These are phyloP conservation scores for Pichia sp. DNA, from an alignment of 1,139 yeast genomes.

Conservation along the genomic window DNA sequence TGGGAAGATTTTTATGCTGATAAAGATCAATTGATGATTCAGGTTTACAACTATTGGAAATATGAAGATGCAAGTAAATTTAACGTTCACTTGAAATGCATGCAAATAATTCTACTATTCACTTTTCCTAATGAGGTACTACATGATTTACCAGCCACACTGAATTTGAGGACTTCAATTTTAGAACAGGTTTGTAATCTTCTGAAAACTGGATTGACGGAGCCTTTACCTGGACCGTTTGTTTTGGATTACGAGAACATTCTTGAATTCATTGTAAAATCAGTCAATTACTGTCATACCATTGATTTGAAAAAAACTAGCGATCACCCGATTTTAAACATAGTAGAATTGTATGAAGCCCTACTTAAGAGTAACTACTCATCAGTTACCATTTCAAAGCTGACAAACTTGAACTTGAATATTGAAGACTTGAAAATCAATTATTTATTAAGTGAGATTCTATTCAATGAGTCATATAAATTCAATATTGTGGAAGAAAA, in stretches of 20 bases:
- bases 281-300: conserved; percentile 6
- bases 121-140: conserved; percentile 6
- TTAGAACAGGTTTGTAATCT: conserved; percentile 52
- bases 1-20: conserved; percentile 32
- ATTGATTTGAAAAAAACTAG: background rate
- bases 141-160: background rate
- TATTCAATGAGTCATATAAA: conserved; percentile 27
- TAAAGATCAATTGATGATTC: conserved; percentile 21
- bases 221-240: conserved; percentile 49
- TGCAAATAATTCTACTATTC: conserved; percentile 15
- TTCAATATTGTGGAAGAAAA: conserved; percentile 34
- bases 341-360: conserved; percentile 8
- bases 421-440: conserved; percentile 3
- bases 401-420: conserved; percentile 4
- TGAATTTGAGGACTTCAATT: conserved; percentile 22
- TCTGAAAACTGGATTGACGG: conserved; percentile 48
- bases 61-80: conserved; percentile 1
- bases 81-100: conserved; percentile 31
- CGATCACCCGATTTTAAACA: conserved; percentile 4
- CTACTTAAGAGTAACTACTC: conserved; percentile 5
- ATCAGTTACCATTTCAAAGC: conserved; percentile 22
- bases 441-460: conserved; percentile 16
- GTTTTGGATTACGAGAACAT: conserved; percentile 33
- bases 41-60: conserved; percentile 30
- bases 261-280: conserved; percentile 5